A percentile compares a stretch with the other conserved stretches of the same genome.
Conservation (phyloP, 2,329 filamentous ascomycete species). For the Rutstroemia sp. region DNA sequence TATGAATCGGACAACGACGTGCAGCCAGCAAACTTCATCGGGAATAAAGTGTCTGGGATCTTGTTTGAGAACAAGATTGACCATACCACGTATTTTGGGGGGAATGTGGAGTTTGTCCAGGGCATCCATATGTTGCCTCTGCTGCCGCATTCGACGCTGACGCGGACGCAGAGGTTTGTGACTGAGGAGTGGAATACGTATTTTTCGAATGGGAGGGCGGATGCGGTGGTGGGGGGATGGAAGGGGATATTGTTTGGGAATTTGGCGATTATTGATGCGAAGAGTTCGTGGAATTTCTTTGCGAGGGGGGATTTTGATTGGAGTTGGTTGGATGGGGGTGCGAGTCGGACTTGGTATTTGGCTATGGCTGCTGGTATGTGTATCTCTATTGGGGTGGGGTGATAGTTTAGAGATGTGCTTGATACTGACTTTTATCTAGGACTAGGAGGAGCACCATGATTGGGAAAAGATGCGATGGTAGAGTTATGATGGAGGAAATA, state of each 20-base stretch:
- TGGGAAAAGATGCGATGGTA: too few species aligned
- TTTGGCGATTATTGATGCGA: conserved; percentile 67
- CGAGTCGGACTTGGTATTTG: conserved; percentile 78
- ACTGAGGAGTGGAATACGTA: conserved; percentile 74
- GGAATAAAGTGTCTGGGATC: conserved; percentile 66
- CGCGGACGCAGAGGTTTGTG: conserved; percentile 63
- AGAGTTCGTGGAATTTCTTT: conserved; percentile 69
- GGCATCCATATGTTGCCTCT: conserved; percentile 33
- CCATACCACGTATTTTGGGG: conserved; percentile 84
- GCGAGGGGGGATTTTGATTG: conserved; percentile 55
- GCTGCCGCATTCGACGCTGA: conserved; percentile 48
- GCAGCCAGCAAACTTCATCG: conserved; percentile 70
- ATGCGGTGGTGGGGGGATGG: conserved; percentile 69
- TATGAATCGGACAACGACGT: conserved; percentile 62
- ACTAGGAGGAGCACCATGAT: conserved; percentile 5
- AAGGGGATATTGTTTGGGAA: conserved; percentile 79
- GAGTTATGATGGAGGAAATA: too few species aligned
- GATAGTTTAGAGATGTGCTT: not conserved
- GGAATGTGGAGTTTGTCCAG: conserved; percentile 62
- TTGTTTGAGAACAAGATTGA: conserved; percentile 95
- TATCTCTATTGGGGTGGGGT: not conserved
- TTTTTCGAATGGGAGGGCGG: conserved; percentile 61
- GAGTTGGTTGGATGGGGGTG: conserved; percentile 71
- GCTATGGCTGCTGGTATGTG: conserved; percentile 61
- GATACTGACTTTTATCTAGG: not conserved